Evolutionary conservation across 768 basidiomycete species (phyloP).

Genomic region (Leucocoprinus birnbaumii): DNA sequence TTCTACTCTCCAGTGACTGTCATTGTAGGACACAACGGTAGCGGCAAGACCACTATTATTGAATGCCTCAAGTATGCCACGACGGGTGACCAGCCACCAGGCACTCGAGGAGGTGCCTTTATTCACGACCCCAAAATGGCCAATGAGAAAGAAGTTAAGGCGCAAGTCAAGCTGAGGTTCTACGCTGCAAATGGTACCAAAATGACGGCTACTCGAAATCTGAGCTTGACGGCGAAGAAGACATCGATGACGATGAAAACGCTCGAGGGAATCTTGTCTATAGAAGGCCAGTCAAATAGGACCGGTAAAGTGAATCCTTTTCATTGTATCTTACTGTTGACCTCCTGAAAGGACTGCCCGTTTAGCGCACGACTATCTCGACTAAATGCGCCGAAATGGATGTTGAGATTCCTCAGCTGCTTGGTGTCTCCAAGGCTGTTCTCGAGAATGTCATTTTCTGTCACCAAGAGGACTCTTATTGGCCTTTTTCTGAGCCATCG

Average conservation of each 20-base stretch:
- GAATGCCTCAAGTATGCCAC: conserved; percentile 99
- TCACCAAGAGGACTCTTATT: conserved; percentile 98
- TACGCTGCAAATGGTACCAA: conserved; percentile 82
- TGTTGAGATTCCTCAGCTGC: conserved; percentile 84
- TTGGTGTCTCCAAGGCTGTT: conserved; percentile 97
- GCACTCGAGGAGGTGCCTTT: conserved; percentile 97
- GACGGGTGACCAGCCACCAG: conserved; percentile 96
- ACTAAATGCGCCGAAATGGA: conserved; percentile 99
- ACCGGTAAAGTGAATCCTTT: conserved; percentile 65
- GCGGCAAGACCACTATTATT: conserved; percentile 98
- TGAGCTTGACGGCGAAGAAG: conserved; percentile 94
- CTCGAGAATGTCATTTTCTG: conserved; percentile 99
- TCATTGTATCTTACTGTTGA: not conserved
- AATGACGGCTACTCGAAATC: conserved; percentile 88
- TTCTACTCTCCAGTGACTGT: conserved; percentile 98
- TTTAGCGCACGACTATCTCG: conserved; percentile 83
- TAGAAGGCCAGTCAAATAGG: conserved; percentile 66
- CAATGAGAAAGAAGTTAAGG: conserved; percentile 98
- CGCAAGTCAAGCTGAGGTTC: conserved; percentile 95
- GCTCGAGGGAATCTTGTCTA: conserved; percentile 82
- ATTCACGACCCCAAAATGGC: conserved; percentile 99
- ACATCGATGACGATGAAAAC: conserved; percentile 94
- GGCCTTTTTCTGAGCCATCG: conserved; percentile 92
- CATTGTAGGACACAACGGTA: conserved; percentile 98
- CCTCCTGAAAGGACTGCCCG: not conserved